Evolutionary conservation across 2,329 filamentous ascomycete species (phyloP).

Genomic region (Paramyrothecium roridum): DNA sequence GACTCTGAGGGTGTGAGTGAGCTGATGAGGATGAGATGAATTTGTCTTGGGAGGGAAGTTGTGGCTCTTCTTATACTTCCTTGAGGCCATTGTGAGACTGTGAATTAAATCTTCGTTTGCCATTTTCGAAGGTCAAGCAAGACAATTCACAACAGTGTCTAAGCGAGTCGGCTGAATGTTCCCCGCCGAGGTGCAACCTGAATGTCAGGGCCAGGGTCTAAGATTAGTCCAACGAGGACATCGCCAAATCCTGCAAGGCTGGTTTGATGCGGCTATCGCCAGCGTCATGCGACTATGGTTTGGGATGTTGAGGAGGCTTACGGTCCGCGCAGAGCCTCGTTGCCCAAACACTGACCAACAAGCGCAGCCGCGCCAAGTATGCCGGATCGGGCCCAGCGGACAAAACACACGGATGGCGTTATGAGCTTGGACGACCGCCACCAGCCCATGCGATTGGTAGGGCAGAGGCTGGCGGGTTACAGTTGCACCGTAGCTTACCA

Average conservation of each 20-base stretch:
- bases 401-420: neutral
- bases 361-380: neutral
- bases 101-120: neutral
- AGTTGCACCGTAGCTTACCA: neutral
- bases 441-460: neutral
- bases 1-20: neutral
- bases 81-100: neutral
- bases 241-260: no score
- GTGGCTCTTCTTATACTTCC: neutral
- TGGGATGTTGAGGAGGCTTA: no score
- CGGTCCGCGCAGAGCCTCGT: neutral
- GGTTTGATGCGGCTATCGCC: no score
- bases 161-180: no score
- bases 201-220: no score
- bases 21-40: neutral
- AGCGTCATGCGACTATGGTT: no score
- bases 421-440: neutral
- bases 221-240: no score
- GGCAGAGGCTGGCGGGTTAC: neutral
- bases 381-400: neutral
- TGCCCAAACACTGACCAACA: neutral
- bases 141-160: neutral
- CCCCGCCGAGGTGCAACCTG: no score
- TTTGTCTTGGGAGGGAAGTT: neutral
- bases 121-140: no score